Evolutionary conservation across 139 green algal species (phyloP).

Genomic region (Chlamydomonas urium): DNA sequence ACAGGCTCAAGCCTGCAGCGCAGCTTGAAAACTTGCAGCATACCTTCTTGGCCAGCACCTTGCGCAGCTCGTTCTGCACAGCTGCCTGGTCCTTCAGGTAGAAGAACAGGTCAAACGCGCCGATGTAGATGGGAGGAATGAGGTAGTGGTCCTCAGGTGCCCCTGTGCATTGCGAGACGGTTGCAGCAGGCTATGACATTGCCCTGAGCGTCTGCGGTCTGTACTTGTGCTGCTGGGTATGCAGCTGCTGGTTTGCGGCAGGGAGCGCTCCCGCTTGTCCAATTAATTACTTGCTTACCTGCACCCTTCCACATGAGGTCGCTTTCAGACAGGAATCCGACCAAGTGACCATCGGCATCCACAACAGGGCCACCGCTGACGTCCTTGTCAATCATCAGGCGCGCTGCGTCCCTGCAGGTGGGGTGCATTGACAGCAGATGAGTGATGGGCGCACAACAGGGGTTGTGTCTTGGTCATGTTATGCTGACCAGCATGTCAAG

Average conservation of each 20-base stretch:
- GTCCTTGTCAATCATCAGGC: slow-evolving; percentile 29
- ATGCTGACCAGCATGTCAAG: too few species aligned
- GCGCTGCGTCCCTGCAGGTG: slow-evolving; percentile 30
- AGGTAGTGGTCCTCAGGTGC: slow-evolving; percentile 36
- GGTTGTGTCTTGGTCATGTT: too few species aligned
- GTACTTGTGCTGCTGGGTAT: too few species aligned
- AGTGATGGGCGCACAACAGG: too few species aligned
- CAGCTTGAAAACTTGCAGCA: too few species aligned
- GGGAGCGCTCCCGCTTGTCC: too few species aligned
- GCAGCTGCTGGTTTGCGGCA: too few species aligned
- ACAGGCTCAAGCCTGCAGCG: too few species aligned
- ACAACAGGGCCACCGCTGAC: slow-evolving; percentile 32
- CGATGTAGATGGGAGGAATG: slow-evolving; percentile 40
- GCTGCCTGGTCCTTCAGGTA: slow-evolving; percentile 29
- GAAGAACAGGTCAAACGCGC: slow-evolving; percentile 17
- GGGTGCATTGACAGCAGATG: too few species aligned
- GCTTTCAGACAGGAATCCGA: slow-evolving; percentile 29
- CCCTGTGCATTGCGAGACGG: slow-evolving; percentile 13
- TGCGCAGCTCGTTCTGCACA: slow-evolving; percentile 27
- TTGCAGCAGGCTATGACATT: too few species aligned
- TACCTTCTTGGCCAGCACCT: slow-evolving; percentile 32
- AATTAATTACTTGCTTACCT: too few species aligned
- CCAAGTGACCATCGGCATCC: slow-evolving; percentile 20
- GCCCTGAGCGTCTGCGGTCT: too few species aligned
- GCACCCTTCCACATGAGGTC: slow-evolving; percentile 40